Evolutionary conservation across 352 stramenopile genomes (phyloP).

Genomic region (Pseudoperonospora humuli): DNA sequence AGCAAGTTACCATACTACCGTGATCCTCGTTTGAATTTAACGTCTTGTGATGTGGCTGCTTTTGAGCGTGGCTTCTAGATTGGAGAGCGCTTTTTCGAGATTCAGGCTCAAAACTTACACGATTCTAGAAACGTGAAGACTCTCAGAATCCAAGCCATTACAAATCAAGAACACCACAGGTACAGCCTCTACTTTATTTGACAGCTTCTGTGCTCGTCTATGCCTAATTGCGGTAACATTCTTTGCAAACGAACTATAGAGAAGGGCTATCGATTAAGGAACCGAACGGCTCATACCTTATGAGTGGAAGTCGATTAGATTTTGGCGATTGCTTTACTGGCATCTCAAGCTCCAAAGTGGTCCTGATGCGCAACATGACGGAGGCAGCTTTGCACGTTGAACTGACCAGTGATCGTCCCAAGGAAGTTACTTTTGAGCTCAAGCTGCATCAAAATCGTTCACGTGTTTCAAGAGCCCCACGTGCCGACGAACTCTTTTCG

Average conservation of each 20-base stretch:
- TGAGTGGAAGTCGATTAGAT: constrained; percentile 83
- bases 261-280: constrained; percentile 85
- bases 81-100: constrained; percentile 80
- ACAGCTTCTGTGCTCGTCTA: background rate
- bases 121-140: constrained; percentile 81
- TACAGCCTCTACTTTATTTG: constrained; percentile 10
- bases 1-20: background rate
- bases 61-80: constrained; percentile 32
- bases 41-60: constrained; percentile 2
- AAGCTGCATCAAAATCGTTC: constrained; percentile 74
- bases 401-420: constrained; percentile 75
- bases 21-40: constrained; percentile 8
- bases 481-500: constrained; percentile 61
- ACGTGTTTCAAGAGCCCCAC: constrained; percentile 41
- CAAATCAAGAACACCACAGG: constrained; percentile 85
- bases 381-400: constrained; percentile 80
- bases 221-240: background rate
- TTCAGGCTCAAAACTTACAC: constrained; percentile 81
- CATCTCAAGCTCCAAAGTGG: constrained; percentile 72
- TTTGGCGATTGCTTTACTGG: constrained; percentile 86
- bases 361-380: constrained; percentile 81
- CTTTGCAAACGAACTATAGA: constrained; percentile 19
- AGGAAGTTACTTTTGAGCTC: constrained; percentile 85
- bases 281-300: constrained; percentile 69
- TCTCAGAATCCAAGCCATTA: constrained; percentile 80